A percentile compares a stretch with the other conserved stretches of the same genome.
Conservation (phyloP, 2,329 filamentous ascomycete species). For the Fusarium setosum region DNA sequence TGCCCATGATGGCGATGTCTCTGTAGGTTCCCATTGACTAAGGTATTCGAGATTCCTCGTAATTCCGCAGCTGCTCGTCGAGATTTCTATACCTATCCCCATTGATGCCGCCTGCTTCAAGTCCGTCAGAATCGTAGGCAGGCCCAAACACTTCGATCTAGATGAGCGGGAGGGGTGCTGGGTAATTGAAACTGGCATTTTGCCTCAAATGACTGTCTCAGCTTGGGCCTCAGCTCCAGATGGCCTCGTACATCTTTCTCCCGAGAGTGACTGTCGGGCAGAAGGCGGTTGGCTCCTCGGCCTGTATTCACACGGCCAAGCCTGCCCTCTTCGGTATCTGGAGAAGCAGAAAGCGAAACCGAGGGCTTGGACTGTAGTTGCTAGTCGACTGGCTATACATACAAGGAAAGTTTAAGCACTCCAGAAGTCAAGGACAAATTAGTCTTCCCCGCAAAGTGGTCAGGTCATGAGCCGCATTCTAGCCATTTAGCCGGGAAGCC, state of each 20-base stretch:
- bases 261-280: neutral
- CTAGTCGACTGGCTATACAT: too few relatives aligned
- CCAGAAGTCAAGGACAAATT: too few relatives aligned
- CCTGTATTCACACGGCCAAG: neutral
- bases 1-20: neutral
- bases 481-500: too few relatives aligned
- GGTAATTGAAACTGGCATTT: neutral
- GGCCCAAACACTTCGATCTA: neutral
- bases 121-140: neutral
- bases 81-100: neutral
- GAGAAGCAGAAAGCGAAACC: too few relatives aligned
- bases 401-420: too few relatives aligned
- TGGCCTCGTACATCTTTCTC: neutral
- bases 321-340: too few relatives aligned
- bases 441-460: too few relatives aligned
- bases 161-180: neutral
- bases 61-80: neutral
- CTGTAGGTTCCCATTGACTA: neutral
- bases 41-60: neutral
- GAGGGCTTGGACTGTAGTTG: too few relatives aligned
- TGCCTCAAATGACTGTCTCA: neutral
- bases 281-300: too few relatives aligned
- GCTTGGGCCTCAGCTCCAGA: neutral
- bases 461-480: too few relatives aligned
- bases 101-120: neutral